These are phyloP conservation scores for Delonix regia DNA, from an alignment of 306 rosid species.

Conservation along the genomic window DNA sequence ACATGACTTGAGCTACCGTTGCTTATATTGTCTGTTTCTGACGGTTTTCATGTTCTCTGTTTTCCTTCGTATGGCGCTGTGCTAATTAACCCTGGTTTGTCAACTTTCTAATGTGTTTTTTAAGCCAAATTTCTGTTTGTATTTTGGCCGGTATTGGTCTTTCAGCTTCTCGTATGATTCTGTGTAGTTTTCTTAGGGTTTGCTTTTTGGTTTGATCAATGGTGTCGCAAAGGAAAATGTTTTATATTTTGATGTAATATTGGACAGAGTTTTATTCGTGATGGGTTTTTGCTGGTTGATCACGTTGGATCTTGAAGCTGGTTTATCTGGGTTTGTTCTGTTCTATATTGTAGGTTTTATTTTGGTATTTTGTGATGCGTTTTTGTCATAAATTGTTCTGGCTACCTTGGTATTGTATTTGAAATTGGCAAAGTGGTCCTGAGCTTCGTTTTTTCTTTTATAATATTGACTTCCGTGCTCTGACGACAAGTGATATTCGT, in stretches of 20 bases:
- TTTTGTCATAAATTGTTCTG: slow-evolving; percentile 17
- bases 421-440: slow-evolving; percentile 27
- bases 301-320: slow-evolving; percentile 55
- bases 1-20: slow-evolving; percentile 7
- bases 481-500: slow-evolving; percentile 11
- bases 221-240: slow-evolving; percentile 5
- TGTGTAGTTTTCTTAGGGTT: slow-evolving; percentile 3
- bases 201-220: slow-evolving; percentile 11
- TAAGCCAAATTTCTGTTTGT: slow-evolving; percentile 2
- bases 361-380: slow-evolving; percentile 22
- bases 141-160: neutral
- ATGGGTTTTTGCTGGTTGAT: slow-evolving; percentile 3
- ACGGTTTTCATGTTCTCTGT: neutral
- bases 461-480: slow-evolving; percentile 1
- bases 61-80: neutral
- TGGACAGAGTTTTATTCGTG: neutral
- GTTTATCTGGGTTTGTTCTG: slow-evolving; percentile 28
- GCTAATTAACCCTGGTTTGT: neutral
- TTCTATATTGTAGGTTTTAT: neutral
- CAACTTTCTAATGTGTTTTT: neutral
- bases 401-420: neutral
- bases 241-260: neutral
- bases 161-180: slow-evolving; percentile 33
- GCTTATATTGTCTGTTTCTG: neutral
- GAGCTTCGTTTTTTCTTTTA: neutral